Base-by-base conservation (phyloP, 73 alveolate genomes). In the Durusdinium trenchii region DNA sequence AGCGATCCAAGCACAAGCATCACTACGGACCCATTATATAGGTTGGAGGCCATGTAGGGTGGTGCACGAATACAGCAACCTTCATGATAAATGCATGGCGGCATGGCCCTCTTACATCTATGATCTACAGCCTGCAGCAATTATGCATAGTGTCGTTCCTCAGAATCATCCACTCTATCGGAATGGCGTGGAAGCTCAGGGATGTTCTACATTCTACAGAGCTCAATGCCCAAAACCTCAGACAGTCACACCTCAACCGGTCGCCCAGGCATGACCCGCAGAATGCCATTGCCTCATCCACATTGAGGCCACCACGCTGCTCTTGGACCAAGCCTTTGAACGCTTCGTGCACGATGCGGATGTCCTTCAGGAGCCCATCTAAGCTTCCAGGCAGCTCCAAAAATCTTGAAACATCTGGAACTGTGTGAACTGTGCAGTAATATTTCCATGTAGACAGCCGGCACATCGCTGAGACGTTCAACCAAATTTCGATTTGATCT, bases 291-390 rank as follows among this genome's bases (percentile, higher is more conserved):
- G 93, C 93, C 98, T 91, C 78, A 7, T 91, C 98, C 89, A 91
- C 85, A 23, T 91, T 89, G 57, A 91, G 71, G 57, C 69, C 57
- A 16, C 52, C 38, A 45, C 98, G 76, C 57, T 91, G 98, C 46
- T 91, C 42, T 28, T 67, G 89, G 43, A 91, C 98, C 87, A 91
- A 32, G 50, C 98, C 94, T 43, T 91, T 91, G 60, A 91, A 91
- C 20, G 98, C 98, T 3, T 91, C 98, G 48, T 91, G 98, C 42
- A 91, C 32, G 26, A 76, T 71, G 57, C 50, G 84, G 57, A 91
- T 50, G 57, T 91, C 98, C 98, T 91, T 45, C n/a, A 36, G 79
- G 16, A 12, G 16, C 46, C 36, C 42, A 4, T 32, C n/a, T n/a
- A n/a, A n/a, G n/a, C n/a, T n/a, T n/a, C n/a, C n/a, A n/a, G n/a